Percentiles rank a stretch among this genome's conserved stretches.
These are phyloP conservation scores for Mycena galericulata DNA, from an alignment of 768 basidiomycete species.

Conservation along the genomic window DNA sequence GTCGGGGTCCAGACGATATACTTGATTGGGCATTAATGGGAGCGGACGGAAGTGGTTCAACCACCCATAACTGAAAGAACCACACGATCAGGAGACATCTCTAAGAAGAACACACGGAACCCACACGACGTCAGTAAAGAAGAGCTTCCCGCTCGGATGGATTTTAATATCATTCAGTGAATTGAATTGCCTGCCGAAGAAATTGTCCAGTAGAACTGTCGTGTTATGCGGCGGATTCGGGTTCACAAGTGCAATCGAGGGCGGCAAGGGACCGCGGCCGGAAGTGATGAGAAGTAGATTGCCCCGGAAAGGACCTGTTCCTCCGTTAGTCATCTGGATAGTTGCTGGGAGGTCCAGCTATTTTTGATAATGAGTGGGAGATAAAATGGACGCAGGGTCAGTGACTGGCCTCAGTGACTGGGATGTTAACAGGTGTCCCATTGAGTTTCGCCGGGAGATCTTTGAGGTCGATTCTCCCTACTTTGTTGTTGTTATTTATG, in stretches of 20 bases:
- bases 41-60: constrained; percentile 73
- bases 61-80: constrained; percentile 53
- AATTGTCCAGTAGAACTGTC: constrained; percentile 82
- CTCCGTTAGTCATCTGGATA: constrained; percentile 77
- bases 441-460: constrained; percentile 57
- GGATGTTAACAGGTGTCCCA: constrained; percentile 58
- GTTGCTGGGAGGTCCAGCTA: constrained; percentile 70
- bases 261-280: constrained; percentile 54
- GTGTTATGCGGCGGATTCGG: constrained; percentile 64
- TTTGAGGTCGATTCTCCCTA: constrained; percentile 71
- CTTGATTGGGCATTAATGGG: constrained; percentile 78
- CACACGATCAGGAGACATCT: background rate
- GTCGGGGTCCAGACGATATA: constrained; percentile 80
- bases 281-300: constrained; percentile 64
- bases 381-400: background rate
- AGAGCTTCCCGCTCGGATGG: constrained; percentile 76
- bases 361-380: background rate
- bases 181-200: constrained; percentile 84
- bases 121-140: constrained; percentile 82
- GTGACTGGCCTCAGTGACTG: constrained; percentile 55
- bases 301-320: constrained; percentile 59
- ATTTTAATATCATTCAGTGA: constrained; percentile 79
- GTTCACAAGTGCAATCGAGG: constrained; percentile 66
- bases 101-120: background rate
- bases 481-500: constrained; percentile 70